Evolutionary conservation across 2,329 filamentous ascomycete genomes (phyloP), one percentile per base, ranked within the genome.

Genomic region (Celoporthe dispersa): DNA sequence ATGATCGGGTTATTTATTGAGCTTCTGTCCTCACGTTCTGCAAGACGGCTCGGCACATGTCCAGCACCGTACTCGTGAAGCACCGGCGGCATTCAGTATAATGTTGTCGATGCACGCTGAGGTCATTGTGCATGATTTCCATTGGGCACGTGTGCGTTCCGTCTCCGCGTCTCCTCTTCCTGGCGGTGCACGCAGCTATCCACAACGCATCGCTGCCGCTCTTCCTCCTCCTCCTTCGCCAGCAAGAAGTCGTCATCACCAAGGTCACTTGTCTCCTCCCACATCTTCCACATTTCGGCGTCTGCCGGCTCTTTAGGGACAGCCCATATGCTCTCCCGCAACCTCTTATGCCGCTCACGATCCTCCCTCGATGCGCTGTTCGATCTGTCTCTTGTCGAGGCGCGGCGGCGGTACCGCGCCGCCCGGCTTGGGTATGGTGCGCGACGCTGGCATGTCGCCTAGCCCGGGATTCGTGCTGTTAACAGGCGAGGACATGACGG

Each of bases 351-450:
- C 59, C 96, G 85, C 80, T 99, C 96, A 3, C 96, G 86, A 80
- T 99, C 96, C 81, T 99, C 97, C n/a, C 76, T 99, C 97, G 73
- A 99, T 97, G 55, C 96, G 87, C 83, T 98, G 94, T 81, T 98
- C 94, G 67, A 98, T 92, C 81, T 97, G 93, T 68, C 92, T 88
- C 81, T 95, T 96, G 77, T 98, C 93, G 66, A 96, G 79, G 22
- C 82, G 79, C 37, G 81, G 80, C 6, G 78, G 76, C 70, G 73
- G 78, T 61, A 73, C 73, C 68, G 60, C 72, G 33, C 66, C 61
- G 14, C 76, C 75, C 22, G 77, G 75, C 71, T 78, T 80, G 0
- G 80, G 79, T n/a, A 81, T 79, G 8, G 80, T 79, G 71, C 83
- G 82, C 14, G 81, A 80, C 7, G 80, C 79, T 2, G 82, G 80